Evolutionary conservation across 2,329 filamentous ascomycete genomes (phyloP), one percentile per base, ranked within the genome.

Genomic region (Boeremia lycopersici): DNA sequence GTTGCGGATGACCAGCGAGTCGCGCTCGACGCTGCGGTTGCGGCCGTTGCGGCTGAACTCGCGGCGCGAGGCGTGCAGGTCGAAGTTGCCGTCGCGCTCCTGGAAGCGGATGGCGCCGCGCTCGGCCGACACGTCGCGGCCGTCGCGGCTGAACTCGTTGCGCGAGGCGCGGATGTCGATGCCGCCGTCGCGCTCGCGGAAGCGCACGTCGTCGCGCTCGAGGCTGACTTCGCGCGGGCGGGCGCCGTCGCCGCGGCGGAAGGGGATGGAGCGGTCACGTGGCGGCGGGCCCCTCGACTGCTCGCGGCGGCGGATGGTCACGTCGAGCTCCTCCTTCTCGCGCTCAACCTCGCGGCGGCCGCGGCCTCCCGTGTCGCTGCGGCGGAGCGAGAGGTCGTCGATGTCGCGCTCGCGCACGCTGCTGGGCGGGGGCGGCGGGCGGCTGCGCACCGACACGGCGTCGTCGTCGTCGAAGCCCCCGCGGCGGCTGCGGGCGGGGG

Each of bases 181-280:
- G 56, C 64, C 67, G 56, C 68, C 64, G 59, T 56, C 65, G 52
- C 60, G 69, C 59, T 53, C 57, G 13, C 71, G 67, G 70, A 83
- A 81, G 53, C 78, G 76, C 52, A 82, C 76, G 58, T 82, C 79
- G 49, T 83, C 81, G 28, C 72, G 66, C 53, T 75, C 70, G 45
- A 71, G 42, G 29, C 74, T 72, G 41, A 70, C 68, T 49, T 74
- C 71, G 57, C 72, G 72, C 11, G 71, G 68, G 29, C 71, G 65
- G 25, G 77, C 57, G 15, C 77, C 74, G 56, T 77, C 73, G 40
- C 76, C 76, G 52, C 74, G 73, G 42, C 77, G 74, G 61, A 79
- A 77, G 48, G 74, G 69, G 52, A 79, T 79, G 35, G 78, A 74
- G 19, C 73, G 69, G 51, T 62, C 44, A 39, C 76, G 72, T 4